These are phyloP conservation scores for Pythium monospermum DNA, from an alignment of 352 stramenopile species.

Conservation along the genomic window DNA sequence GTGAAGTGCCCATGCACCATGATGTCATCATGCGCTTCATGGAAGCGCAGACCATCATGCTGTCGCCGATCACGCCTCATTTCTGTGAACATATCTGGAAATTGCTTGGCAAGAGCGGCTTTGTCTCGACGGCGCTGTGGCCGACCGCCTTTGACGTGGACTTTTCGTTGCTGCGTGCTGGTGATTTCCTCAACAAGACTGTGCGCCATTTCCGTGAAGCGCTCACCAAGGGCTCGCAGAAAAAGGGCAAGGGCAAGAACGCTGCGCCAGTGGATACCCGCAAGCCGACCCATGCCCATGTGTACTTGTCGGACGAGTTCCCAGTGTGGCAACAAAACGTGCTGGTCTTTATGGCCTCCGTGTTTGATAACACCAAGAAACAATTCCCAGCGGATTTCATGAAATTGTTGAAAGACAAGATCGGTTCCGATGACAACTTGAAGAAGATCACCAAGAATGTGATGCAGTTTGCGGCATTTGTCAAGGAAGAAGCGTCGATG, in stretches of 20 bases:
- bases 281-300: slow-evolving; percentile 85
- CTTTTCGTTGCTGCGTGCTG: slow-evolving; percentile 89
- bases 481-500: slow-evolving; percentile 91
- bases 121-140: slow-evolving; percentile 89
- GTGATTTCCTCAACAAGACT: slow-evolving; percentile 91
- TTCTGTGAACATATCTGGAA: slow-evolving; percentile 93
- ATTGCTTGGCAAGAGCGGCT: slow-evolving; percentile 88
- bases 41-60: slow-evolving; percentile 90
- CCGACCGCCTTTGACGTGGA: slow-evolving; percentile 85
- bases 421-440: slow-evolving; percentile 69
- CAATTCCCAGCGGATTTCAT: slow-evolving; percentile 82
- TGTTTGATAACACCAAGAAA: slow-evolving; percentile 49
- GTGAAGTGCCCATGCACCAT: slow-evolving; percentile 87
- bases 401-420: slow-evolving; percentile 78
- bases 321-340: slow-evolving; percentile 83
- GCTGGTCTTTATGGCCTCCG: slow-evolving; percentile 67
- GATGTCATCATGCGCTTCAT: slow-evolving; percentile 93
- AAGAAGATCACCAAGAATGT: slow-evolving; percentile 92
- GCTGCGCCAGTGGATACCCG: slow-evolving; percentile 70
- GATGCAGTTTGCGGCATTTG: slow-evolving; percentile 97
- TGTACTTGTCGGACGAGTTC: slow-evolving; percentile 85
- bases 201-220: slow-evolving; percentile 89
- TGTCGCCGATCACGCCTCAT: slow-evolving; percentile 96
- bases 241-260: slow-evolving; percentile 90
- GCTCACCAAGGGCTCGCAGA: slow-evolving; percentile 66